Evolutionary conservation across 1,284 basidiomycete species (phyloP).

Genomic region (Leccinum holopus): DNA sequence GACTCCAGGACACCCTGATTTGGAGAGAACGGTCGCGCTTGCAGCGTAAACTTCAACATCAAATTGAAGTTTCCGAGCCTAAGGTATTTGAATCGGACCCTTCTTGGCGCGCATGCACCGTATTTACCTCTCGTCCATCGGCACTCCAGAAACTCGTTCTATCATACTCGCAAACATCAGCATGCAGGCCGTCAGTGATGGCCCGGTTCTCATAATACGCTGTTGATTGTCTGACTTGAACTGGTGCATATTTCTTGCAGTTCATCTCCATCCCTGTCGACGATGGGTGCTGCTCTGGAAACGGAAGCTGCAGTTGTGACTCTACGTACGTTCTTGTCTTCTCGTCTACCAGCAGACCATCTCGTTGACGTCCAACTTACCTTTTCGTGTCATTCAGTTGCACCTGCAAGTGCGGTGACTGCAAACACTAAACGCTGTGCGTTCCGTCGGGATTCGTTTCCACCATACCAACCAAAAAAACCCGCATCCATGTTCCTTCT

Average conservation of each 20-base stretch:
- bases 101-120: neutral
- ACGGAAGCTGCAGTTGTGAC: constrained; percentile 12
- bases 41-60: neutral
- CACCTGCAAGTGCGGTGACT: constrained; percentile 21
- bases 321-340: constrained; percentile 9
- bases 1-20: neutral
- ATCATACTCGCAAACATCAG: constrained; percentile 3
- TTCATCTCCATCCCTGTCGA: constrained; percentile 24
- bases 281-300: constrained; percentile 24
- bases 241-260: constrained; percentile 8
- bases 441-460: neutral
- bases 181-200: constrained; percentile 26
- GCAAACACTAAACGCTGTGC: constrained; percentile 18
- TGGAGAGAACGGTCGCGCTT: neutral
- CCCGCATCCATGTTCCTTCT: neutral
- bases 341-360: neutral
- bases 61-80: neutral
- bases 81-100: constrained; percentile 9
- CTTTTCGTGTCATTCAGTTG: constrained; percentile 13
- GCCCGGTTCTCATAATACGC: neutral
- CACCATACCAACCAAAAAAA: neutral
- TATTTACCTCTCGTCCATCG: neutral
- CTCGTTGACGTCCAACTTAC: constrained; percentile 3
- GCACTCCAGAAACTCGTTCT: neutral
- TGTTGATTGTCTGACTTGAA: neutral